A percentile compares a stretch with the other conserved stretches of the same genome.
phyloP scores from a whole-genome alignment of 73 alveolate species.

The Tetrahymena elliotti region DNA sequence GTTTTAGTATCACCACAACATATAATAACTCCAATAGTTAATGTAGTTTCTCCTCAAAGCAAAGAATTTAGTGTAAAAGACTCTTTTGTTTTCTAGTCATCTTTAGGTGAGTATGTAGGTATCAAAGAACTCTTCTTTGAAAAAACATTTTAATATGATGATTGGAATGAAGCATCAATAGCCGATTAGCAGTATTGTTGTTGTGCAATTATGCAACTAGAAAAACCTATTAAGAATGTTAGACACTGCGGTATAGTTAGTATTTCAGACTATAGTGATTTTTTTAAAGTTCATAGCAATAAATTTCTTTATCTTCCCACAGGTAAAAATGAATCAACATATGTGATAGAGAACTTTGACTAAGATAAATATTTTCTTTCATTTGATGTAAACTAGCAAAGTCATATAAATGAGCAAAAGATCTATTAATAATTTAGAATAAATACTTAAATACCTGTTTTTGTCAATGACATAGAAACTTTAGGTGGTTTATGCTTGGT shows the following conservation, averaged over 20 bases:
- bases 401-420: background rate
- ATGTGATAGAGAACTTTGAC: background rate
- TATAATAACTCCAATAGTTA: background rate
- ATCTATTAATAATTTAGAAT: background rate
- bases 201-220: background rate
- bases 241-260: background rate
- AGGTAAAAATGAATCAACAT: background rate
- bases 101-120: background rate
- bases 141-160: background rate
- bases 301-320: background rate
- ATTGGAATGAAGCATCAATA: background rate
- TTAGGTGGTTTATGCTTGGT: background rate
- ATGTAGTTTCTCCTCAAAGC: background rate
- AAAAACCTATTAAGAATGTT: background rate
- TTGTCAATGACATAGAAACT: background rate
- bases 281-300: background rate
- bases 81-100: background rate
- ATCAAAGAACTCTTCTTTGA: background rate
- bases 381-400: background rate
- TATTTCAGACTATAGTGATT: background rate
- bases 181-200: background rate
- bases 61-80: background rate
- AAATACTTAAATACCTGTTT: background rate
- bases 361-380: background rate
- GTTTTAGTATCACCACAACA: background rate